phyloP scores from a whole-genome alignment of 768 basidiomycete species.

The Pholiota microspora region DNA sequence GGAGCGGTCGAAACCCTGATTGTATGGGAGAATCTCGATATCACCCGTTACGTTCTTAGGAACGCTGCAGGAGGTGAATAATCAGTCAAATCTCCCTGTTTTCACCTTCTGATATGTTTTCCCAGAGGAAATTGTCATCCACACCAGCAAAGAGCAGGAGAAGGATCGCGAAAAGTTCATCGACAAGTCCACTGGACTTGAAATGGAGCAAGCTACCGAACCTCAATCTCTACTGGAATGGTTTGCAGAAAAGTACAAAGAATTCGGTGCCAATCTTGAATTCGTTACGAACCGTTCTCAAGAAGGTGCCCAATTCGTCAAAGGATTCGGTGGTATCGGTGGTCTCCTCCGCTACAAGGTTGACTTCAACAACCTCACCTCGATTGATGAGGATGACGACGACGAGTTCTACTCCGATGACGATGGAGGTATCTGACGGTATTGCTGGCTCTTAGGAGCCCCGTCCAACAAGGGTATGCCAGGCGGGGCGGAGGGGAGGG shows the following conservation, averaged over 20 bases:
- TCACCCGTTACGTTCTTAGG: slow-evolving; percentile 81
- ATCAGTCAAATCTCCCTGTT: background rate
- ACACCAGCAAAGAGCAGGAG: slow-evolving; percentile 79
- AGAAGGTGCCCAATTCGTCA: slow-evolving; percentile 97
- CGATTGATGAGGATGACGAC: slow-evolving; percentile 80
- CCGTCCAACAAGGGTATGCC: slow-evolving; percentile 61
- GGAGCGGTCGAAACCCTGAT: slow-evolving; percentile 96
- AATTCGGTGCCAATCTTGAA: slow-evolving; percentile 93
- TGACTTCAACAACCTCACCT: slow-evolving; percentile 81
- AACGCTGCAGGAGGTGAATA: slow-evolving; percentile 85
- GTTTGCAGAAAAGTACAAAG: slow-evolving; percentile 98
- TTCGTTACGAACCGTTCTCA: slow-evolving; percentile 96
- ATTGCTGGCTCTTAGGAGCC: slow-evolving; percentile 86
- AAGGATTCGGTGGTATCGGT: slow-evolving; percentile 98
- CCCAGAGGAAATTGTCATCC: slow-evolving; percentile 80
- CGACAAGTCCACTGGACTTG: slow-evolving; percentile 91
- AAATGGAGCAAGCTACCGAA: slow-evolving; percentile 90
- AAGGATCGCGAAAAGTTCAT: slow-evolving; percentile 93
- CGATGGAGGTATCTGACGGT: slow-evolving; percentile 81
- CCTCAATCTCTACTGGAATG: slow-evolving; percentile 91
- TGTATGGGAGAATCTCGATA: slow-evolving; percentile 98
- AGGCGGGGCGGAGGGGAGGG: slow-evolving; percentile 57
- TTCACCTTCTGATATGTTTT: background rate
- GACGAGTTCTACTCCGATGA: slow-evolving; percentile 85
- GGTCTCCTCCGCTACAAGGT: slow-evolving; percentile 97